phyloP scores from a whole-genome alignment of 305 asterid genomes.

The Solanum hybrid region DNA sequence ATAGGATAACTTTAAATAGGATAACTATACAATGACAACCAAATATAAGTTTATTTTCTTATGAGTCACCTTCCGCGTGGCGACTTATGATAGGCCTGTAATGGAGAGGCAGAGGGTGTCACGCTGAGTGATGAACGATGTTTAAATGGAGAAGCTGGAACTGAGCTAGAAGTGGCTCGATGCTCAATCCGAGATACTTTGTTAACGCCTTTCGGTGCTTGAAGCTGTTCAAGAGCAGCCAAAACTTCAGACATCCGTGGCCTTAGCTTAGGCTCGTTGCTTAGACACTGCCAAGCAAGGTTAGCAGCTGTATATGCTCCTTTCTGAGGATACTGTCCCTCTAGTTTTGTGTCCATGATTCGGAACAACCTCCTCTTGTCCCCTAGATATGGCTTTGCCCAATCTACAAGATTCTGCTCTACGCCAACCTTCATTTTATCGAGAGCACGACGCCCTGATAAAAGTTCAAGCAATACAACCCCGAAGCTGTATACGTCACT shows the following conservation, averaged over 20 bases:
- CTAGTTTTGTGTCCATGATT: constrained; percentile 83
- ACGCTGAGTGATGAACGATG: constrained; percentile 36
- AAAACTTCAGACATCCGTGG: constrained; percentile 77
- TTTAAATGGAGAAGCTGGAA: constrained; percentile 28
- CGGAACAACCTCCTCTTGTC: constrained; percentile 79
- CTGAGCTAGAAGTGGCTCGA: constrained; percentile 19
- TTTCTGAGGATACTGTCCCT: constrained; percentile 91
- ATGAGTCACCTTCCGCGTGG: constrained; percentile 33
- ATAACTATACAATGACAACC: background rate
- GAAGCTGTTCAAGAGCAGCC: constrained; percentile 65
- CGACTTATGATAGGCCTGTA: constrained; percentile 36
- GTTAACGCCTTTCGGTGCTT: constrained; percentile 32
- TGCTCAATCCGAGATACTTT: constrained; percentile 20
- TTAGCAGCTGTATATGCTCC: constrained; percentile 75
- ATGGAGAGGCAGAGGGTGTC: constrained; percentile 52
- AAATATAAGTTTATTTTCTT: background rate
- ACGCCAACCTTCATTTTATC: constrained; percentile 63
- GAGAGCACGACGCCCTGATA: constrained; percentile 86
- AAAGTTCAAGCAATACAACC: constrained; percentile 71
- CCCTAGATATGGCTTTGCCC: constrained; percentile 83
- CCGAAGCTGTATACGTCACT: constrained; percentile 97
- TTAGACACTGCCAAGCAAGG: constrained; percentile 64
- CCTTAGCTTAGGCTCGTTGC: constrained; percentile 63
- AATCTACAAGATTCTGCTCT: constrained; percentile 87
- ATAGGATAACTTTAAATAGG: background rate